These are phyloP conservation scores for Didymellaceae sp. DNA, from an alignment of 2,329 filamentous ascomycete genomes.

Conservation along the genomic window DNA sequence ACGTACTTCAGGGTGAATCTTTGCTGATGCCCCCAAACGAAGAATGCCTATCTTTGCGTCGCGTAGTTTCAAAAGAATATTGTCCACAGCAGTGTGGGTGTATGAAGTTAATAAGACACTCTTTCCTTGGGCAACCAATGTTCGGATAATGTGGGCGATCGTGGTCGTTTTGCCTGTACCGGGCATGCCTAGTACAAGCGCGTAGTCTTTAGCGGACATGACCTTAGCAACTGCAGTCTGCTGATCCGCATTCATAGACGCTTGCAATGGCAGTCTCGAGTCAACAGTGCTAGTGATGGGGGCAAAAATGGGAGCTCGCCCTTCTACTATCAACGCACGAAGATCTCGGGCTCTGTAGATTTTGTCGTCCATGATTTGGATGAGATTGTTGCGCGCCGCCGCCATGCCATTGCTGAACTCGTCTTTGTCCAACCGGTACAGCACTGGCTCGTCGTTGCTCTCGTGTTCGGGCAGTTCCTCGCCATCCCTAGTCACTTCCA, in stretches of 20 bases:
- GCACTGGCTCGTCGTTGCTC: conserved; percentile 61
- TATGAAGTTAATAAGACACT: conserved; percentile 93
- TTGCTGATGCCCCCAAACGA: conserved; percentile 82
- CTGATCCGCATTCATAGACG: conserved; percentile 85
- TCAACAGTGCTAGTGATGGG: conserved; percentile 66
- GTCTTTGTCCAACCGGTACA: conserved; percentile 93
- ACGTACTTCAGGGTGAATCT: conserved; percentile 86
- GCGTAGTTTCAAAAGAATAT: conserved; percentile 91
- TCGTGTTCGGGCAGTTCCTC: conserved; percentile 34
- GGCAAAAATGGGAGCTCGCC: conserved; percentile 76
- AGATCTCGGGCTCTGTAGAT: conserved; percentile 74
- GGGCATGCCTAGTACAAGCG: conserved; percentile 96
- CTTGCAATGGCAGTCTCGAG: conserved; percentile 59
- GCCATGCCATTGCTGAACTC: conserved; percentile 99
- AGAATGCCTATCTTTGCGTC: conserved; percentile 78
- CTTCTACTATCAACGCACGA: conserved; percentile 80
- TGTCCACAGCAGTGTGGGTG: conserved; percentile 97
- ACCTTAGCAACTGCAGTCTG: conserved; percentile 88
- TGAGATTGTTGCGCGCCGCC: conserved; percentile 88
- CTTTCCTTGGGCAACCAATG: conserved; percentile 86
- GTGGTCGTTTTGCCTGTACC: conserved; percentile 98
- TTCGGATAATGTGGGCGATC: conserved; percentile 94
- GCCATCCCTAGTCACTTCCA: conserved; percentile 74
- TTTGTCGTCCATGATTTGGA: conserved; percentile 87
- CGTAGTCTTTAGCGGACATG: conserved; percentile 94